Evolutionary conservation across 1,284 basidiomycete species (phyloP), one percentile per base, ranked within the genome.

Genomic region (Pseudozyma flocculosa): DNA sequence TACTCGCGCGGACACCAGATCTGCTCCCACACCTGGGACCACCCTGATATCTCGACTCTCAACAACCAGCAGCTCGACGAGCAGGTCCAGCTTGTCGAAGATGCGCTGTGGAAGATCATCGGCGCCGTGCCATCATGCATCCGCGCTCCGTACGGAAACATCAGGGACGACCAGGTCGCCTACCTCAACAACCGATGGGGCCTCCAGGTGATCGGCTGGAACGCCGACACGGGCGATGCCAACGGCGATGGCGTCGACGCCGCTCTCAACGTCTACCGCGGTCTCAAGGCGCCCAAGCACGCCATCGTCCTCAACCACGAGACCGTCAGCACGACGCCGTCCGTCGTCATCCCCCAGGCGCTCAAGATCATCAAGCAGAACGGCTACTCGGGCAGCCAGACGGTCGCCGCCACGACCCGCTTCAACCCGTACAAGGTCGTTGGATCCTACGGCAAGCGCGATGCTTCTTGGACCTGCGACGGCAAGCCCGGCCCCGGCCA

Each of bases 281-380:
- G 46, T 34, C 45, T 71, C 17, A 52, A 49, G 29, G 43, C 68
- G 11, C 68, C 68, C 23, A 57, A 40, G 22, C 48, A 62, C 15
- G 66, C 62, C 24, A 73, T 73, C 36, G 45, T 71, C 11, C 56
- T 73, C 38, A 71, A 70, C 50, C 70, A 73, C 54, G 70, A 73
- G 56, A 73, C 70, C 14, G 69, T 68, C 17, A 7, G 49, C 2
- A 59, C 48, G 3, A 71, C 70, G 11, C 37, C 43, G 19, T 36
- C 54, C 39, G 47, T 41, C 7, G 48, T 69, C 17, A 62, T 73
- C 38, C 70, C 70, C 8, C 48, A 61, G 32, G 68, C 66, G 17
- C 48, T 71, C 57, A 50, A 68, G 22, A 69, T 69, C 15, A 48
- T 66, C 3, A 40, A 48, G 2, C 18, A 62, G 22, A 67, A 73